phyloP scores from a whole-genome alignment of 2,329 filamentous ascomycete genomes.

The Venturiaceae sp. region DNA sequence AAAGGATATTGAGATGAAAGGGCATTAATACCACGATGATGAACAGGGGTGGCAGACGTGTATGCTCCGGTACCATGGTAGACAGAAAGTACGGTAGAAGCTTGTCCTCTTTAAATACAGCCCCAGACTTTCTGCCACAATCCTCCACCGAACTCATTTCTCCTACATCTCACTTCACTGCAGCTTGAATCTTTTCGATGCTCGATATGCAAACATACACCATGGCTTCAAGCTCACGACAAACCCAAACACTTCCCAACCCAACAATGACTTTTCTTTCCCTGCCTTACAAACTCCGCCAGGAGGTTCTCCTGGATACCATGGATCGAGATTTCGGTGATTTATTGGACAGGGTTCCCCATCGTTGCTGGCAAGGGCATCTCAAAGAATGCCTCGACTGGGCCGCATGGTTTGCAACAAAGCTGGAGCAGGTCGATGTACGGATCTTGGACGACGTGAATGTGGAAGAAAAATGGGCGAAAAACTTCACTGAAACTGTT shows the following conservation, averaged over 20 bases:
- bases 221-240: background rate
- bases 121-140: too few relatives aligned
- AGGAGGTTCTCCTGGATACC: background rate
- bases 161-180: background rate
- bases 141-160: too few relatives aligned
- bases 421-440: too few relatives aligned
- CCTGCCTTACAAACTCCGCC: background rate
- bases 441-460: too few relatives aligned
- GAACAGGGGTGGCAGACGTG: background rate
- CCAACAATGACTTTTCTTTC: background rate
- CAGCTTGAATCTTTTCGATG: background rate
- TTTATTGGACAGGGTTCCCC: too few relatives aligned
- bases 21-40: constrained; percentile 1
- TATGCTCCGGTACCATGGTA: background rate
- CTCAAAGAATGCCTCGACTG: too few relatives aligned
- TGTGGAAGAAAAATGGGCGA: too few relatives aligned
- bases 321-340: too few relatives aligned
- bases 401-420: too few relatives aligned
- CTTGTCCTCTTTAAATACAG: too few relatives aligned
- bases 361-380: too few relatives aligned
- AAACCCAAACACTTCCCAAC: background rate
- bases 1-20: background rate
- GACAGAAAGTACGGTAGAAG: background rate
- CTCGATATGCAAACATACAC: background rate
- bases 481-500: too few relatives aligned